Evolutionary conservation across 2,329 filamentous ascomycete genomes (phyloP), one percentile per base, ranked within the genome.

Genomic region (Fusarium bactridioides): DNA sequence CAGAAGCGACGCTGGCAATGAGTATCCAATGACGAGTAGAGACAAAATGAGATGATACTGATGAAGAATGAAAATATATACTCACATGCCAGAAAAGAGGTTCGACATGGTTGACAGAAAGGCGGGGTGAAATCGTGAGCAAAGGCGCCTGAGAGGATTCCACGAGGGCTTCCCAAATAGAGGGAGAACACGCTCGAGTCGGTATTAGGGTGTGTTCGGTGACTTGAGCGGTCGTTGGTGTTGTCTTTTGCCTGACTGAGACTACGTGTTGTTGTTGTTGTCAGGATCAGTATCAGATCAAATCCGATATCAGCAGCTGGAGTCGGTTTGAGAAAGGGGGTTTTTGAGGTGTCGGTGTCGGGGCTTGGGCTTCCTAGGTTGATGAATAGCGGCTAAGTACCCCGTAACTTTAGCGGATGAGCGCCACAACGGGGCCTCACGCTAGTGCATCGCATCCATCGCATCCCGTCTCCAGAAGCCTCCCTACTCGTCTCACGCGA

Each of bases 81-180:
- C 87, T 87, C 84, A 89, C 87, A 89, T 89, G 81, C 87, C 87
- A 77, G 87, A 89, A 79, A 89, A 89, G 76, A 89, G 82, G 82
- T 88, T 89, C 76, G 87, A 89, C 87, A 89, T 89, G 79, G 77
- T 83, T 76, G 74, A 65, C 60, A 62, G 61, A 73, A 69, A 74
- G 73, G 73, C 66, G 71, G 73, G 74, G 73, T 75, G 76, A 65
- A 69, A 73, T 75, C 38, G 67, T 67, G 72, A 72, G 69, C 73
- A 69, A 66, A 74, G 75, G 57, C 65, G 65, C 41, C 62, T 59
- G 59, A 69, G 69, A 71, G 67, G 71, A 72, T 68, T 67, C 45
- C 51, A 64, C 37, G 55, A 70, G 50, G 67, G 61, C 35, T 62
- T 64, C 64, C 53, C 70, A 45, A 63, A 50, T 47, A 43, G 56